Evolutionary conservation across 1,139 yeast species (phyloP), one percentile per base, ranked within the genome.

Genomic region (Pichia cactophila): DNA sequence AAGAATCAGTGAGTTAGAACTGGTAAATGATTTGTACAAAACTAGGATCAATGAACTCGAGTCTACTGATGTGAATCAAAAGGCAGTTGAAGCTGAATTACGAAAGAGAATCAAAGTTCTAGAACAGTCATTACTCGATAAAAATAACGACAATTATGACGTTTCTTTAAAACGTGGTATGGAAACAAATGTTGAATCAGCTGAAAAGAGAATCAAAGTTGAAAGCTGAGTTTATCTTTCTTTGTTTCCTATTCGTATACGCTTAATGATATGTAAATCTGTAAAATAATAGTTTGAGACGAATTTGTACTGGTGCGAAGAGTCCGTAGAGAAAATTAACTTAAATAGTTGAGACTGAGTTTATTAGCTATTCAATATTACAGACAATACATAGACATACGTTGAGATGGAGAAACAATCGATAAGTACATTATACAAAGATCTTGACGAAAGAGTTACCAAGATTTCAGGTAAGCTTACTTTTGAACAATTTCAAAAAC

Each of bases 21-120:
- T 90, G 43, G 95, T 90, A 40, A 89, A 88, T 61, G 97, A 89
- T 62, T 71, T 90, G 54, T 86, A 86, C 69, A 77, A 87, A 57
- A 79, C 92, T 5, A 77, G 95, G 58, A 86, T 90, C 46, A 72
- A 77, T 67, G 96, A 90, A 62, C 72, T 90, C 54, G 96, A 90
- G 64, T 79, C 80, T 29, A 70, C 77, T 70, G 92, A 85, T 60
- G 73, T 17, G 4, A 33, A 42, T 23, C 41, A 41, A 23, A 42
- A 29, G 20, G 20, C 44, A 16, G 26, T 72, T 47, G 82, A 81
- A 26, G 74, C 80, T 1, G 71, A 80, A n/a, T 55, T 68, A 74
- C 52, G 68, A 83, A 53, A 82, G 77, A 59, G 41, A 43, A 38
- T 42, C 26, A 28, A 39, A 33, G 28, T 20, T 20, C 8, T 38